Evolutionary conservation across 805 yeast species (phyloP).

Genomic region (Dipodascus albidus): DNA sequence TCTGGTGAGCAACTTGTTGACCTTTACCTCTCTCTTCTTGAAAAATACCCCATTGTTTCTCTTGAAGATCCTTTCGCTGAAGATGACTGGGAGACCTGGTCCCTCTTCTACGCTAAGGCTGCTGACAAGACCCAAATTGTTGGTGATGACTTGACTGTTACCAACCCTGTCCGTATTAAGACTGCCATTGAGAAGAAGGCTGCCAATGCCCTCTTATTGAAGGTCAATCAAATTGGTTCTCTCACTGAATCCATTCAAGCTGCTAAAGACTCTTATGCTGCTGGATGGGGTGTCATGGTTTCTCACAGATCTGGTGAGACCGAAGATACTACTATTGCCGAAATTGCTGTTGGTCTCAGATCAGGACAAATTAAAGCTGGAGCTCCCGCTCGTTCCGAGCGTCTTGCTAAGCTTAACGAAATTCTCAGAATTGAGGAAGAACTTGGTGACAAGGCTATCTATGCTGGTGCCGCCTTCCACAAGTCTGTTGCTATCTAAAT

Average conservation of each 20-base stretch:
- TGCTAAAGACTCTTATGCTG: conserved; percentile 87
- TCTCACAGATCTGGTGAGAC: conserved; percentile 99
- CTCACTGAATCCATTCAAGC: conserved; percentile 94
- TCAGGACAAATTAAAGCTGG: conserved; percentile 99
- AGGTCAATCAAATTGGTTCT: conserved; percentile 99
- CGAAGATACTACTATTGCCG: conserved; percentile 97
- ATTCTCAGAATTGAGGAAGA: conserved; percentile 97
- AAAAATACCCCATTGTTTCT: conserved; percentile 94
- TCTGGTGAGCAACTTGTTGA: conserved; percentile 78
- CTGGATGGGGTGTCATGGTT: conserved; percentile 99
- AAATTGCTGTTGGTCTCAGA: conserved; percentile 95
- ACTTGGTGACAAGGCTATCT: conserved; percentile 94
- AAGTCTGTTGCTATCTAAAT: conserved; percentile 26
- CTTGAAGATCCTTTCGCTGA: conserved; percentile 99
- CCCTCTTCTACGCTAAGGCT: conserved; percentile 54
- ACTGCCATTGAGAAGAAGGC: conserved; percentile 95
- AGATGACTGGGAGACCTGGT: conserved; percentile 99
- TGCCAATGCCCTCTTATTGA: conserved; percentile 87
- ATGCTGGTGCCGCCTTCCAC: conserved; percentile 91
- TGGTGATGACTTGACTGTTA: conserved; percentile 97
- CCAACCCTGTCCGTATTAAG: conserved; percentile 91
- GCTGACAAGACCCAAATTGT: conserved; percentile 68
- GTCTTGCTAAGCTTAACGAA: conserved; percentile 98
- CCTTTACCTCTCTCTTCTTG: conserved; percentile 67
- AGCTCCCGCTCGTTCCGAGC: conserved; percentile 99